A percentile compares a stretch with the other conserved stretches of the same genome.
These are phyloP conservation scores for Cladophialophora exuberans DNA, from an alignment of 2,329 filamentous ascomycete species.

Conservation along the genomic window DNA sequence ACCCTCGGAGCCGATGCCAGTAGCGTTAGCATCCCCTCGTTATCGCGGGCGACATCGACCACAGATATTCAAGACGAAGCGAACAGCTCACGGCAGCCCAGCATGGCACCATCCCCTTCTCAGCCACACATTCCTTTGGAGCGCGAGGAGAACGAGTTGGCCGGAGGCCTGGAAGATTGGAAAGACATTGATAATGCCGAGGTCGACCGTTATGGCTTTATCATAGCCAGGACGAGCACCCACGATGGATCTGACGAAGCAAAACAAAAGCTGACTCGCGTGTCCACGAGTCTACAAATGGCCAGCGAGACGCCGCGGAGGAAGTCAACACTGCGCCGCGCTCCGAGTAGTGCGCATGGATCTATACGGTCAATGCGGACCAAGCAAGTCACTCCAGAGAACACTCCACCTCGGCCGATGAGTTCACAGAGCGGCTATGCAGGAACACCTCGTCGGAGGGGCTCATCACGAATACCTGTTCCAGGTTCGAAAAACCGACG, in stretches of 20 bases:
- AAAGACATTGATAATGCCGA: slow-evolving; percentile 61
- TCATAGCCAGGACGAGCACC: slow-evolving; percentile 40
- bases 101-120: slow-evolving; percentile 17
- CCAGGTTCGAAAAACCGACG: slow-evolving; percentile 46
- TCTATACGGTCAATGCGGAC: slow-evolving; percentile 42
- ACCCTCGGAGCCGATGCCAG: slow-evolving; percentile 33
- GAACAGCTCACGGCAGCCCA: slow-evolving; percentile 16
- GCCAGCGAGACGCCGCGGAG: slow-evolving; percentile 60
- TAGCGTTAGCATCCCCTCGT: slow-evolving; percentile 37
- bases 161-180: slow-evolving; percentile 69
- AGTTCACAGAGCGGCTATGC: slow-evolving; percentile 45
- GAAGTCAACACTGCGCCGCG: slow-evolving; percentile 55
- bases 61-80: slow-evolving; percentile 29
- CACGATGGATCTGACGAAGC: slow-evolving; percentile 23
- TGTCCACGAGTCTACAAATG: slow-evolving; percentile 62
- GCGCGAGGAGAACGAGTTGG: slow-evolving; percentile 59
- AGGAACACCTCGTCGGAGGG: slow-evolving; percentile 45
- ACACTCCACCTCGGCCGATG: slow-evolving; percentile 36
- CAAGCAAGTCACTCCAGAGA: slow-evolving; percentile 38
- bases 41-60: slow-evolving; percentile 35
- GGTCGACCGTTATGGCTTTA: slow-evolving; percentile 69
- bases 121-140: slow-evolving; percentile 25
- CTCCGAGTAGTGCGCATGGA: slow-evolving; percentile 51
- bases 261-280: slow-evolving; percentile 55
- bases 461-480: slow-evolving; percentile 54